Evolutionary conservation across 2,329 filamentous ascomycete genomes (phyloP).

Genomic region (Escovopsis weberi): DNA sequence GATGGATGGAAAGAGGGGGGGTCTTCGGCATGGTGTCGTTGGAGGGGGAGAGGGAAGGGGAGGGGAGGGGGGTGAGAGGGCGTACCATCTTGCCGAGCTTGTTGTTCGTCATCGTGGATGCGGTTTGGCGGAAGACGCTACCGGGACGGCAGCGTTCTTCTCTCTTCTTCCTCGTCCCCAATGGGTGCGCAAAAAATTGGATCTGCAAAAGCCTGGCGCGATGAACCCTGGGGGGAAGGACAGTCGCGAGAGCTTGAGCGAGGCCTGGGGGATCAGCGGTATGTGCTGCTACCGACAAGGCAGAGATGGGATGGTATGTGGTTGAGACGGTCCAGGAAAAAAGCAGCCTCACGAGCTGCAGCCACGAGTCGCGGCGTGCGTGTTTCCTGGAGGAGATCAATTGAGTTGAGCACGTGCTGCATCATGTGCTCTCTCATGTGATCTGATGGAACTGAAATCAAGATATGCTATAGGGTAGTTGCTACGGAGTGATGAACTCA

Average conservation of each 20-base stretch:
- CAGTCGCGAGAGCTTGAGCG: not conserved
- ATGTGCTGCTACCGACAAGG: not conserved
- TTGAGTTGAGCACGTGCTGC: no score
- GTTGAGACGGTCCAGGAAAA: not conserved
- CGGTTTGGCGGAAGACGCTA: not conserved
- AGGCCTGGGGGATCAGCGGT: not conserved
- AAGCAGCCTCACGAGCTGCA: not conserved
- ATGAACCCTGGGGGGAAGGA: no score
- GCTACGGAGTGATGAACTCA: no score
- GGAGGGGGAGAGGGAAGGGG: constrained; percentile 15
- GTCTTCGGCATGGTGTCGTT: not conserved
- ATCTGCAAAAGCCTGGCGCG: no score
- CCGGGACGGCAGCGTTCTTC: no score
- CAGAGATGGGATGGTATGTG: not conserved
- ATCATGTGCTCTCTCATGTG: no score
- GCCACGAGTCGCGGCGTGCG: no score
- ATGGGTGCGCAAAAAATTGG: no score
- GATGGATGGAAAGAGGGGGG: constrained; percentile 15
- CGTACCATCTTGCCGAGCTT: constrained; percentile 98
- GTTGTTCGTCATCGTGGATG: constrained; percentile 28
- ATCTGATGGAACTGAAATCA: no score
- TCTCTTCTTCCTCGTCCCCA: no score
- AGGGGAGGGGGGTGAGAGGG: not conserved
- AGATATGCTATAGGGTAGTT: no score
- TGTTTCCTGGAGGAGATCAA: no score